These are phyloP conservation scores for Hymenoscyphus fructigenus DNA, from an alignment of 2,329 filamentous ascomycete species.

Conservation along the genomic window DNA sequence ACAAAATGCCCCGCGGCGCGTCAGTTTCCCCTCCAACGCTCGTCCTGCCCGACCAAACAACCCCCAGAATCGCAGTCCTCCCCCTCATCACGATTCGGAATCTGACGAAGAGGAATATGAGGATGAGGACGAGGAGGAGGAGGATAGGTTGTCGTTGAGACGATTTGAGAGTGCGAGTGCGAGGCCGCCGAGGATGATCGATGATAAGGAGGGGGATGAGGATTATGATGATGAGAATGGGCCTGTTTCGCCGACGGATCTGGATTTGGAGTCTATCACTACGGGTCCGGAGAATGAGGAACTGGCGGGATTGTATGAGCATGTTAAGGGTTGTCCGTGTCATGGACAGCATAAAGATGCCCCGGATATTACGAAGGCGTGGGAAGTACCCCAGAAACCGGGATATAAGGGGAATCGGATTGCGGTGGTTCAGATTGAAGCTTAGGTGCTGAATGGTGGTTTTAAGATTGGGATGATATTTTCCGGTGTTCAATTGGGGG, in stretches of 20 bases:
- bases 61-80: constrained; percentile 16
- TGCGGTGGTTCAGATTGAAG: constrained; percentile 18
- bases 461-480: background rate
- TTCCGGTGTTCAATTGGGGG: background rate
- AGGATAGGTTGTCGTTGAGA: constrained; percentile 18
- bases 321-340: constrained; percentile 24
- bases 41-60: background rate
- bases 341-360: constrained; percentile 18
- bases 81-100: constrained; percentile 15
- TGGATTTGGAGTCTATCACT: constrained; percentile 23
- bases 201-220: constrained; percentile 17
- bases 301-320: constrained; percentile 21
- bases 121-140: constrained; percentile 23
- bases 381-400: constrained; percentile 25
- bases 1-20: constrained; percentile 4
- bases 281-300: constrained; percentile 17
- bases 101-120: constrained; percentile 18
- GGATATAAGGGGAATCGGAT: constrained; percentile 13
- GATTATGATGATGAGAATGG: constrained; percentile 14
- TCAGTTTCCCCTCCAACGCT: constrained; percentile 13
- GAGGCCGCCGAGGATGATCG: constrained; percentile 24
- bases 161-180: constrained; percentile 23
- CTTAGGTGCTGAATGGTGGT: background rate
- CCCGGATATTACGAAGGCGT: constrained; percentile 21
- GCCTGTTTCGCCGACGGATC: constrained; percentile 11